Evolutionary conservation across 345 rosid genomes (phyloP).

Genomic region (Linum tenue): DNA sequence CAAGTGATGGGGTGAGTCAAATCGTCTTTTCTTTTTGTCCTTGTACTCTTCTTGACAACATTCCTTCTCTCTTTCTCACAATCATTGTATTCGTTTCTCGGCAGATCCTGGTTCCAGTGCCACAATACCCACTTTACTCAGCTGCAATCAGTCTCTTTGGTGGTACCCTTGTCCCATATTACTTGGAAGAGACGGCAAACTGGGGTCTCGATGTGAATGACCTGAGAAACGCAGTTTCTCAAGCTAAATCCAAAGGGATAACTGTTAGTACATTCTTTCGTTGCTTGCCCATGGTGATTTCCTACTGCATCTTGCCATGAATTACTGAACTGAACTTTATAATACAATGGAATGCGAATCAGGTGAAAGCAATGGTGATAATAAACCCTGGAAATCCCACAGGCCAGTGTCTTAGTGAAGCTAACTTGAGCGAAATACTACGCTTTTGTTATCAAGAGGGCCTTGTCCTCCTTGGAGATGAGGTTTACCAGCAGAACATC

Average conservation of each 20-base stretch:
- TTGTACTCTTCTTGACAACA: neutral
- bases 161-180: conserved; percentile 92
- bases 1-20: conserved; percentile 74
- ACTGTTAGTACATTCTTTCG: conserved; percentile 40
- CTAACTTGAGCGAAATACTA: conserved; percentile 79
- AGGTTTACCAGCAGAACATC: conserved; percentile 95
- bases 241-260: conserved; percentile 78
- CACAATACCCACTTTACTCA: conserved; percentile 97
- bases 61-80: neutral
- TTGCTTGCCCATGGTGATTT: neutral
- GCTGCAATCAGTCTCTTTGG: conserved; percentile 82
- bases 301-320: conserved; percentile 3
- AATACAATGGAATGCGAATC: conserved; percentile 14
- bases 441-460: conserved; percentile 68
- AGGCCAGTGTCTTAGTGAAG: conserved; percentile 93
- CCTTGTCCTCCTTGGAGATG: conserved; percentile 84
- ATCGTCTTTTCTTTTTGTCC: neutral
- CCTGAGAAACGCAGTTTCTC: conserved; percentile 63
- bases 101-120: conserved; percentile 93
- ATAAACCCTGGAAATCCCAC: conserved; percentile 99
- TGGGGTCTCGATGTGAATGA: conserved; percentile 92
- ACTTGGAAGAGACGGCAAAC: conserved; percentile 84
- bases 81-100: conserved; percentile 2
- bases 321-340: conserved; percentile 7
- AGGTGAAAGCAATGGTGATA: conserved; percentile 97